A percentile compares a stretch with the other conserved stretches of the same genome.
phyloP scores from a whole-genome alignment of 2,329 filamentous ascomycete genomes.

The Anthostomella pinea region DNA sequence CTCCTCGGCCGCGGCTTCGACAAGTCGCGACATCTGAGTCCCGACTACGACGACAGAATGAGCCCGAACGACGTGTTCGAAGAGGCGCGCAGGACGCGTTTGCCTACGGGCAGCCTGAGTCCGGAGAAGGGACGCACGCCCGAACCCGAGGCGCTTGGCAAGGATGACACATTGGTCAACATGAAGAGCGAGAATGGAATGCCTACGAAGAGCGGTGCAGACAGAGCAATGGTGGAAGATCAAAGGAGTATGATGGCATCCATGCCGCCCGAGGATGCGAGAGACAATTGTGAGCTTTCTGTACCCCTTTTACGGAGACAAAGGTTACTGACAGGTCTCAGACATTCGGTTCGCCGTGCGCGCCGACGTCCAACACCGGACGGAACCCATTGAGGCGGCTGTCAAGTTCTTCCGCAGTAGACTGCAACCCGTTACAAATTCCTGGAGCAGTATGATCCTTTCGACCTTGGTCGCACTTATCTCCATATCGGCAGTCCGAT shows the following conservation, averaged over 20 bases:
- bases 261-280: constrained; percentile 29
- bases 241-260: constrained; percentile 29
- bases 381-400: constrained; percentile 75
- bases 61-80: constrained; percentile 39
- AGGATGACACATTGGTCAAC: constrained; percentile 39
- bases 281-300: constrained; percentile 50
- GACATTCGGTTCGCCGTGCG: constrained; percentile 86
- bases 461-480: constrained; percentile 62
- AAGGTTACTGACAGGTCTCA: constrained; percentile 35
- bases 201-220: constrained; percentile 18
- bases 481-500: constrained; percentile 61
- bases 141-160: constrained; percentile 35
- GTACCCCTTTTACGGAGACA: neutral
- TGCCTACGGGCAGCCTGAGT: constrained; percentile 55
- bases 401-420: constrained; percentile 61
- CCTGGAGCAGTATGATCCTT: constrained; percentile 64
- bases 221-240: constrained; percentile 16
- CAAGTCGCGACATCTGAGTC: constrained; percentile 16
- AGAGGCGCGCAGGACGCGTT: constrained; percentile 51
- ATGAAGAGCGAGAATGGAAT: constrained; percentile 32
- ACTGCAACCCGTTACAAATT: constrained; percentile 61
- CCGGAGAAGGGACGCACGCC: constrained; percentile 54
- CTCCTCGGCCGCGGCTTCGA: constrained; percentile 45
- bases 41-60: constrained; percentile 20
- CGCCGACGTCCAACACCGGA: constrained; percentile 83